Conservation (phyloP, 257 asterid species). For the Verbascum thapsus region DNA sequence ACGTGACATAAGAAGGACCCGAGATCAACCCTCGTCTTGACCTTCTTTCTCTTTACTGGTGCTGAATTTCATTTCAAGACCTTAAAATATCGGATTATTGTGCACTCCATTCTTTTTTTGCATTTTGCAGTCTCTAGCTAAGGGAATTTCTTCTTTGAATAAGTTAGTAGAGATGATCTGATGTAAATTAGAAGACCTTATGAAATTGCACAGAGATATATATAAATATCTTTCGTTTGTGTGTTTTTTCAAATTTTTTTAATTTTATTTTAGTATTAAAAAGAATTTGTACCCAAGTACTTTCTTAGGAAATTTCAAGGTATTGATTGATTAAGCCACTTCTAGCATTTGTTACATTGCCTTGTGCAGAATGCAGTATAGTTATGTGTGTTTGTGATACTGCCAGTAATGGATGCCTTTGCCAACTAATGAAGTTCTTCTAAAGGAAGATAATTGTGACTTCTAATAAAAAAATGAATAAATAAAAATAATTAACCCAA, state of each 20-base stretch:
- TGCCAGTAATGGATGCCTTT: no score
- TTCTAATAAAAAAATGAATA: no score
- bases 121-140: constrained; percentile 14
- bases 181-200: constrained; percentile 28
- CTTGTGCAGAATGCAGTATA: no score
- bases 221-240: not conserved
- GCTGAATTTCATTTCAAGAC: constrained; percentile 1
- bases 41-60: constrained; percentile 13
- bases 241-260: not conserved
- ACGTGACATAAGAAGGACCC: constrained; percentile 2
- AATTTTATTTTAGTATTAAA: not conserved
- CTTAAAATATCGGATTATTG: constrained; percentile 1
- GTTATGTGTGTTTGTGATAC: no score
- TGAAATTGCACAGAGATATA: constrained; percentile 25
- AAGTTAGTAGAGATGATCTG: constrained; percentile 28
- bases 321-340: no score
- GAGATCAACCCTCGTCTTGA: constrained; percentile 20
- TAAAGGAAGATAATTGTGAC: no score
- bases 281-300: not conserved
- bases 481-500: no score
- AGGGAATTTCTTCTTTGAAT: constrained; percentile 27
- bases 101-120: constrained; percentile 15
- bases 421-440: no score
- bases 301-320: no score
- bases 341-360: no score